phyloP scores from a whole-genome alignment of 1,284 basidiomycete species.

The Takashimella koratensis region DNA sequence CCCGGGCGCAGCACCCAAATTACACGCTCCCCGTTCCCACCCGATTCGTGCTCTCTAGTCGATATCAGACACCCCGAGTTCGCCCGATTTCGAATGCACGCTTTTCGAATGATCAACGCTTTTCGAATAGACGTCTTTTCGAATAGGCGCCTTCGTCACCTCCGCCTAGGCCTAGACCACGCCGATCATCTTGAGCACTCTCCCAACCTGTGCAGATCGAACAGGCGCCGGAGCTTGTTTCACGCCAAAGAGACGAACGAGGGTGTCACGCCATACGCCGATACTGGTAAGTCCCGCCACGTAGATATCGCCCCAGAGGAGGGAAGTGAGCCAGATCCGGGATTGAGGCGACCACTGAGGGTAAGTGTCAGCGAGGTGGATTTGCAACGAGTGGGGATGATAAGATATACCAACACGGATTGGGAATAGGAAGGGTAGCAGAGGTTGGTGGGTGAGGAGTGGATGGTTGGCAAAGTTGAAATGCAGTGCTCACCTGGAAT shows the following conservation, averaged over 20 bases:
- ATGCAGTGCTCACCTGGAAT: slow-evolving; percentile 60
- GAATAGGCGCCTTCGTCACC: neutral
- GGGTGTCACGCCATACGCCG: slow-evolving; percentile 81
- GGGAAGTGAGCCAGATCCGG: slow-evolving; percentile 78
- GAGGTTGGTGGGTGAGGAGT: neutral
- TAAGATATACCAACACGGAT: neutral
- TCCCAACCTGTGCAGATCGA: slow-evolving; percentile 37
- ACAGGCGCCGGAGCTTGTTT: slow-evolving; percentile 60
- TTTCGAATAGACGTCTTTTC: too few species aligned
- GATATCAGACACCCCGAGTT: too few species aligned
- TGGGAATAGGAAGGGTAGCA: neutral
- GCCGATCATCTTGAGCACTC: slow-evolving; percentile 45
- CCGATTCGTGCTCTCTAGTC: too few species aligned
- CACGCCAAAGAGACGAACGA: slow-evolving; percentile 79
- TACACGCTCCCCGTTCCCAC: too few species aligned
- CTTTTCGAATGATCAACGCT: too few species aligned
- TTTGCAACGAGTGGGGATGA: neutral
- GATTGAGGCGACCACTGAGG: slow-evolving; percentile 81
- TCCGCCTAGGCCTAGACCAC: slow-evolving; percentile 22
- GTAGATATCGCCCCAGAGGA: slow-evolving; percentile 91
- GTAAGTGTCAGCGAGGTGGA: neutral
- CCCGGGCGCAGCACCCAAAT: too few species aligned
- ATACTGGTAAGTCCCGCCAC: slow-evolving; percentile 78
- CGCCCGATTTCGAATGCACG: too few species aligned
- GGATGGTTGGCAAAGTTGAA: neutral